Conservation (phyloP, 257 asterid genomes). For the Lithospermum erythrorhizon region DNA sequence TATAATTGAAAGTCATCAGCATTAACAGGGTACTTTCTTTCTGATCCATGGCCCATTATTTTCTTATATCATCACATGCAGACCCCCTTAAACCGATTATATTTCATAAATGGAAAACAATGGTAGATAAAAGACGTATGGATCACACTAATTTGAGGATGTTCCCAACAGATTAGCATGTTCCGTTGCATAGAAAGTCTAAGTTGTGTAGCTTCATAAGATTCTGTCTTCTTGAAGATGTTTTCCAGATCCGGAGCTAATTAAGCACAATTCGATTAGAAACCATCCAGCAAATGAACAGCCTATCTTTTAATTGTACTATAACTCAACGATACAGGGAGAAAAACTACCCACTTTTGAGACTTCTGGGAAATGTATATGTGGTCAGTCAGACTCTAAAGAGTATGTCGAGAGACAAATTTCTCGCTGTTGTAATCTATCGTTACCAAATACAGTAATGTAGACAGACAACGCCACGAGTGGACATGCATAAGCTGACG, state of each 20-base stretch:
- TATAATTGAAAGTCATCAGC: constrained; percentile 61
- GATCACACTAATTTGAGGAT: constrained; percentile 14
- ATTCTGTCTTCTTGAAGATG: not conserved
- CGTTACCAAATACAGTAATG: too few species aligned
- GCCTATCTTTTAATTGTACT: too few species aligned
- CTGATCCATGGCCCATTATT: constrained; percentile 39
- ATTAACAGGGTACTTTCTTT: constrained; percentile 60
- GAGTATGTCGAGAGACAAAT: too few species aligned
- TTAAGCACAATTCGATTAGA: too few species aligned
- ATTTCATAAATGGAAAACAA: constrained; percentile 16
- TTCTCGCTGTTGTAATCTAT: too few species aligned
- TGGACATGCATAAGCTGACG: too few species aligned
- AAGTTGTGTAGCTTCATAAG: constrained; percentile 12
- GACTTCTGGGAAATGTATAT: too few species aligned
- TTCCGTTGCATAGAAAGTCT: not conserved
- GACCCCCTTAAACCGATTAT: constrained; percentile 17
- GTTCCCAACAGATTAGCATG: constrained; percentile 29
- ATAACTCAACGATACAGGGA: too few species aligned
- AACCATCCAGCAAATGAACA: too few species aligned
- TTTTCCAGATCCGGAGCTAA: not conserved
- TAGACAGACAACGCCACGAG: too few species aligned
- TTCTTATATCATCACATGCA: constrained; percentile 18
- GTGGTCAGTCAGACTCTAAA: too few species aligned
- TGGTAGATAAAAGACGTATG: constrained; percentile 11
- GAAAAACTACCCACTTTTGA: too few species aligned